Percentiles rank a stretch among this genome's conserved stretches.
Evolutionary conservation across 2,329 filamentous ascomycete species (phyloP).

Genomic region (Pseudogymnoascus sp.): DNA sequence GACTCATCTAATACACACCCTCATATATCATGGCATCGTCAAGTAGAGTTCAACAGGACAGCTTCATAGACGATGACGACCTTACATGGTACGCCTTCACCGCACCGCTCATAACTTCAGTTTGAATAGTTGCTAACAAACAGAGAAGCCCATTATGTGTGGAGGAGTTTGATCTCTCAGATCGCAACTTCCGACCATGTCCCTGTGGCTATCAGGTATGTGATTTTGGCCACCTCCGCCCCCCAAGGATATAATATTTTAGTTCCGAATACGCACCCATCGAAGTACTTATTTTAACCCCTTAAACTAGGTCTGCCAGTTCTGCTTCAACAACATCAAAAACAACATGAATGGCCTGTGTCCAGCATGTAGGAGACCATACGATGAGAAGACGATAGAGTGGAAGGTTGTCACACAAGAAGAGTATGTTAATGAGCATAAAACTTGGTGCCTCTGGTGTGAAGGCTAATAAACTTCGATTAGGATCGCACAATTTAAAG

Average conservation of each 20-base stretch:
- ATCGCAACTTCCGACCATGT: conserved; percentile 94
- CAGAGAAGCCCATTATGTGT: conserved; percentile 83
- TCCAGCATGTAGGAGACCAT: conserved; percentile 90
- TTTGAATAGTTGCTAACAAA: conserved; percentile 20
- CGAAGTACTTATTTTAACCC: neutral
- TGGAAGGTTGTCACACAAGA: conserved; percentile 93
- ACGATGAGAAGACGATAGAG: conserved; percentile 94
- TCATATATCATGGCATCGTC: conserved; percentile 10
- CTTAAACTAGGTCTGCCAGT: conserved; percentile 78
- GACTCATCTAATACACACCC: conserved; percentile 1
- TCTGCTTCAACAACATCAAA: conserved; percentile 99
- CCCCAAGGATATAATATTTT: neutral
- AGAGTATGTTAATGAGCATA: conserved; percentile 57
- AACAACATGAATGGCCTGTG: conserved; percentile 96
- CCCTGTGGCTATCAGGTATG: conserved; percentile 95
- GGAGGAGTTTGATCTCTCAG: conserved; percentile 96
- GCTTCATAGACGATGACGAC: conserved; percentile 64
- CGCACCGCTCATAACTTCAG: conserved; percentile 11
- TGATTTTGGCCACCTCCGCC: neutral
- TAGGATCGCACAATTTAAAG: conserved; percentile 66
- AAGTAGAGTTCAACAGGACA: conserved; percentile 45
- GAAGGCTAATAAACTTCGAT: conserved; percentile 18
- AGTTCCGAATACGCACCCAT: neutral
- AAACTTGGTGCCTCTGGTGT: neutral
- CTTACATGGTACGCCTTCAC: conserved; percentile 51